A percentile compares a stretch with the other conserved stretches of the same genome.
phyloP scores from a whole-genome alignment of 805 yeast genomes.

The Zygosaccharomyces bailii region DNA sequence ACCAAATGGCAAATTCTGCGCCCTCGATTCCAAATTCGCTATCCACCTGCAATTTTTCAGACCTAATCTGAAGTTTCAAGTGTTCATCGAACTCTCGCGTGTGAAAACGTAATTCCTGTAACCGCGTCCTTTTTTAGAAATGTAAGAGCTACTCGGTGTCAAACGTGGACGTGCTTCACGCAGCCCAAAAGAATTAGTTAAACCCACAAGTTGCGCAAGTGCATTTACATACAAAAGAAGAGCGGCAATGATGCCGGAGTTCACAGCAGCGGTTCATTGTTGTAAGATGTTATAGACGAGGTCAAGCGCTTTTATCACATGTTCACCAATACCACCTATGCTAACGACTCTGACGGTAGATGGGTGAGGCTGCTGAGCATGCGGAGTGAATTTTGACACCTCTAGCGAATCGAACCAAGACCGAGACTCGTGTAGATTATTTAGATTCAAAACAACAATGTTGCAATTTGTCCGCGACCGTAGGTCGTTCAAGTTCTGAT shows the following conservation, averaged over 20 bases:
- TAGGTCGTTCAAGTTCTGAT: conserved; percentile 31
- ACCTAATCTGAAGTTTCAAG: not conserved
- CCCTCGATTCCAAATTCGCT: not conserved
- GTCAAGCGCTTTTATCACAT: conserved; percentile 29
- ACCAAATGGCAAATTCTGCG: not conserved
- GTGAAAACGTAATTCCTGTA: not conserved
- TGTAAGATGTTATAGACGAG: conserved; percentile 16
- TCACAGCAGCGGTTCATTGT: not conserved
- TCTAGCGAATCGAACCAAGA: conserved; percentile 32
- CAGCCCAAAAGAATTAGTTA: no score
- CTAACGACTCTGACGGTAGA: conserved; percentile 32
- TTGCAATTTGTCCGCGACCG: conserved; percentile 35
- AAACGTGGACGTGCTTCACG: not conserved
- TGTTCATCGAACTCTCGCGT: conserved; percentile 2
- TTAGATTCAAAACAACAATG: conserved; percentile 33
- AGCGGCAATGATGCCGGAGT: not conserved
- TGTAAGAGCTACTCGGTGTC: not conserved
- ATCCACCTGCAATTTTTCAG: not conserved
- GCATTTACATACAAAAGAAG: not conserved
- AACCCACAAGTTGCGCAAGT: no score
- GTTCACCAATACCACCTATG: conserved; percentile 36
- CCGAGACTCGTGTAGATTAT: conserved; percentile 35
- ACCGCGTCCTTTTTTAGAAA: not conserved
- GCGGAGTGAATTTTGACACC: conserved; percentile 22
- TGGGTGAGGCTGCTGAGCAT: conserved; percentile 31